Base-by-base conservation (phyloP, 768 basidiomycete genomes). In the Goffeauzyma gilvescens region DNA sequence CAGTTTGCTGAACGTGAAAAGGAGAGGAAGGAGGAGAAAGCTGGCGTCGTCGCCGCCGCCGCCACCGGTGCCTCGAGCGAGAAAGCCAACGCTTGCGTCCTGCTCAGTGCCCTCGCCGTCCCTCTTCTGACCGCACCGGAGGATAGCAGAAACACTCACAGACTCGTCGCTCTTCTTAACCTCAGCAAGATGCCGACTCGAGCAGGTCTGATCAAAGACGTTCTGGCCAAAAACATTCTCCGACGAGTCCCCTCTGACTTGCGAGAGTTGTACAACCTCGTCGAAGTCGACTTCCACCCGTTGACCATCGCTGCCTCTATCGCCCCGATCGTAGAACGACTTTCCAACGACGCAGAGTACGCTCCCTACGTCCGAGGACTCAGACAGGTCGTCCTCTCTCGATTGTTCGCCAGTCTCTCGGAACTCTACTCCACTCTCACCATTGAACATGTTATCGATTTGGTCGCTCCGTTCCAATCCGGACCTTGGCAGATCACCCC, bases 221-320 rank as follows among this genome's bases (percentile, higher is more conserved):
- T 89, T 38, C 81, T 85, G 50, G 75, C 79, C 25, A 75, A 82
- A 39, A 79, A 83, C 60, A 78, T 81, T 35, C 74, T 95, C 49
- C 79, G 75, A 55, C 73, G 60, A 47, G 67, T 85, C 33, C 81
- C 86, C 0, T 63, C 71, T 18, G 65, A 72, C 3, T 72, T 95
- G 59, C 79, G 78, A 58, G 67, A 73, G 18, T 72, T 95, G 17
- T 90, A 90, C 70, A 73, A 75, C 55, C 74, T 86, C 38, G 76
- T 98, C 51, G 86, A 93, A 66, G 79, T 81, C 31, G 79, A 83
- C 5, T 90, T 95, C 55, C 85, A 95, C 60, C 90, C 90, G 0
- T 73, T 90, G 50, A 78, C 75, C 0, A 78, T 93, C 45, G 84
- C 83, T 60, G 60, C 72, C 4, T 71, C 73, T 48, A 76, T 85